These are phyloP conservation scores for Monilinia fructigena DNA, from an alignment of 2,329 filamentous ascomycete species.

Conservation along the genomic window DNA sequence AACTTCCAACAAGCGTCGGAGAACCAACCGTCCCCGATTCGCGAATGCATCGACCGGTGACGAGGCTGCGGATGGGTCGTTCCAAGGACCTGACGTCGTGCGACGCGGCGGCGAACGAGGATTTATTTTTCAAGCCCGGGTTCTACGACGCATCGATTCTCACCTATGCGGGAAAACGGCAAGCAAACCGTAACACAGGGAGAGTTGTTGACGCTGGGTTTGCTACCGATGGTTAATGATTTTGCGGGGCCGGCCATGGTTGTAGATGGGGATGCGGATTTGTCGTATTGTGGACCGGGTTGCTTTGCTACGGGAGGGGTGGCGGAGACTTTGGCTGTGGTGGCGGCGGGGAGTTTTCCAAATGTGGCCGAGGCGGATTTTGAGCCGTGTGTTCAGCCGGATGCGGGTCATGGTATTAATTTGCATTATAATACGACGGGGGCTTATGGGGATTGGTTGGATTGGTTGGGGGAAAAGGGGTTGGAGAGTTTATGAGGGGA, in stretches of 20 bases:
- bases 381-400: slow-evolving; percentile 51
- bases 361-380: slow-evolving; percentile 27
- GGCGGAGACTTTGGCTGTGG: slow-evolving; percentile 34
- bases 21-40: not conserved
- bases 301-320: slow-evolving; percentile 48
- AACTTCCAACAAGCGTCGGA: slow-evolving; percentile 10
- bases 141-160: not conserved
- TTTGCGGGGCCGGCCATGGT: slow-evolving; percentile 58
- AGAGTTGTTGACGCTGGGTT: not conserved
- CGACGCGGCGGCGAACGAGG: not conserved
- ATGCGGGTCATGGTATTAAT: slow-evolving; percentile 53
- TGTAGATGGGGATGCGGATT: slow-evolving; percentile 53
- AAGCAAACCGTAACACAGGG: slow-evolving; percentile 3
- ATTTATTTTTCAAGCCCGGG: not conserved
- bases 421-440: slow-evolving; percentile 40
- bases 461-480: slow-evolving; percentile 36
- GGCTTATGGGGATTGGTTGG: slow-evolving; percentile 43
- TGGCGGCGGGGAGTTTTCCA: slow-evolving; percentile 38
- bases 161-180: not conserved
- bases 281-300: slow-evolving; percentile 62
- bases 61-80: not conserved
- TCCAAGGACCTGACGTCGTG: not conserved
- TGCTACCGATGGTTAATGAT: slow-evolving; percentile 10
- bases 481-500: not conserved
- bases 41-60: not conserved